Conservation (phyloP, 257 asterid species). For the Solanum chmielewskii region DNA sequence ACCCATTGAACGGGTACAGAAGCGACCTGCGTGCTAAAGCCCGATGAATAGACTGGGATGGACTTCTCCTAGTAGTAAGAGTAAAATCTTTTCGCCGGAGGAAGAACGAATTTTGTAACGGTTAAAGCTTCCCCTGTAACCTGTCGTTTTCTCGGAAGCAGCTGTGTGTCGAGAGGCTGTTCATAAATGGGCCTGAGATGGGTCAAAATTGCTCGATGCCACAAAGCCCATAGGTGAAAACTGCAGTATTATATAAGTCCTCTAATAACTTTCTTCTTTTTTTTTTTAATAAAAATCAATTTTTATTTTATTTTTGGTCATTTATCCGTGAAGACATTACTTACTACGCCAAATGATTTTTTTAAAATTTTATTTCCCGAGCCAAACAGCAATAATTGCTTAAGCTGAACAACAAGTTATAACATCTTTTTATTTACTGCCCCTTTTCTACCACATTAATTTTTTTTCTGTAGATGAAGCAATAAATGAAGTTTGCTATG, state of each 20-base stretch:
- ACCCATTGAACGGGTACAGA: constrained; percentile 42
- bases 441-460: background rate
- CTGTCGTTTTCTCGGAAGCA: background rate
- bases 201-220: background rate
- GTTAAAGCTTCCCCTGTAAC: background rate
- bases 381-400: background rate
- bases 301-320: background rate
- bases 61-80: background rate
- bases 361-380: background rate
- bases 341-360: background rate
- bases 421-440: background rate
- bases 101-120: background rate
- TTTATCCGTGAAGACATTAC: background rate
- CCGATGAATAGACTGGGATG: background rate
- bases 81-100: background rate
- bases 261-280: too few species aligned
- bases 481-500: background rate
- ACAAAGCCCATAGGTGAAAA: background rate
- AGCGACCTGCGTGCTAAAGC: background rate
- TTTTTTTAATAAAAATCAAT: too few species aligned
- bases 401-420: background rate
- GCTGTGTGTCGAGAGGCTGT: background rate
- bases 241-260: too few species aligned
- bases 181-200: background rate
- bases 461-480: background rate